phyloP scores from a whole-genome alignment of 1,139 yeast species.

The Candida gigantensis region DNA sequence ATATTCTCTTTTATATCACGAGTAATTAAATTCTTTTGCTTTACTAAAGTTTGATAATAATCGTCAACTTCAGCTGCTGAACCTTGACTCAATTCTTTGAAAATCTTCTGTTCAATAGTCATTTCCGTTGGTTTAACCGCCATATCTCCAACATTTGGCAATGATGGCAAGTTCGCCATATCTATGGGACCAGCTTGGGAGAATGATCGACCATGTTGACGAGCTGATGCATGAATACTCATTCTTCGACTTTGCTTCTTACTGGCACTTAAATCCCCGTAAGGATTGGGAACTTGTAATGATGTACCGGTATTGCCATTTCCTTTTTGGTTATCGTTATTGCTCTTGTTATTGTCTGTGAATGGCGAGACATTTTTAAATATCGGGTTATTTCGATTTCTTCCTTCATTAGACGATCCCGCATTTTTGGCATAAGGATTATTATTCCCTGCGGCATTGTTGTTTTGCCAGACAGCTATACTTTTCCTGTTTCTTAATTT shows the following conservation, averaged over 20 bases:
- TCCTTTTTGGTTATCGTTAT: slow-evolving; percentile 1
- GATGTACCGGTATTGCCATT: slow-evolving; percentile 3
- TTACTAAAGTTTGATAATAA: slow-evolving; percentile 58
- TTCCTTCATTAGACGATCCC: no score
- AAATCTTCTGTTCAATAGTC: slow-evolving; percentile 40
- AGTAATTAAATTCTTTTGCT: slow-evolving; percentile 56
- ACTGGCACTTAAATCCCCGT: slow-evolving; percentile 15
- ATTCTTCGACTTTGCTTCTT: slow-evolving; percentile 37
- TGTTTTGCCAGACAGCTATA: slow-evolving; percentile 47
- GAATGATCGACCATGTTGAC: slow-evolving; percentile 32
- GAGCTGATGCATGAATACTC: slow-evolving; percentile 48
- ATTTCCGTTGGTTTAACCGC: slow-evolving; percentile 1
- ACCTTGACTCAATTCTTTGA: slow-evolving; percentile 58
- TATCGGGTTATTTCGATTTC: slow-evolving; percentile 5
- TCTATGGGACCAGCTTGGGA: slow-evolving; percentile 27
- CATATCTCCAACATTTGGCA: slow-evolving; percentile 30
- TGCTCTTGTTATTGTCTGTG: not conserved
- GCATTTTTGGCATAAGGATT: slow-evolving; percentile 36
- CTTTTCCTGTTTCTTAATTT: slow-evolving; percentile 39
- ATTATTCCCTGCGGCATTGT: slow-evolving; percentile 17
- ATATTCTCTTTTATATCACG: slow-evolving; percentile 66
- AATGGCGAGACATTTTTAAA: slow-evolving; percentile 4
- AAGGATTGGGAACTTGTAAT: slow-evolving; percentile 19
- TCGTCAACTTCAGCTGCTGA: slow-evolving; percentile 74
- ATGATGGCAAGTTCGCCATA: slow-evolving; percentile 37